Percentiles rank a stretch among this genome's conserved stretches.
phyloP scores from a whole-genome alignment of 306 rosid genomes.

The Cucurbita maxima region DNA sequence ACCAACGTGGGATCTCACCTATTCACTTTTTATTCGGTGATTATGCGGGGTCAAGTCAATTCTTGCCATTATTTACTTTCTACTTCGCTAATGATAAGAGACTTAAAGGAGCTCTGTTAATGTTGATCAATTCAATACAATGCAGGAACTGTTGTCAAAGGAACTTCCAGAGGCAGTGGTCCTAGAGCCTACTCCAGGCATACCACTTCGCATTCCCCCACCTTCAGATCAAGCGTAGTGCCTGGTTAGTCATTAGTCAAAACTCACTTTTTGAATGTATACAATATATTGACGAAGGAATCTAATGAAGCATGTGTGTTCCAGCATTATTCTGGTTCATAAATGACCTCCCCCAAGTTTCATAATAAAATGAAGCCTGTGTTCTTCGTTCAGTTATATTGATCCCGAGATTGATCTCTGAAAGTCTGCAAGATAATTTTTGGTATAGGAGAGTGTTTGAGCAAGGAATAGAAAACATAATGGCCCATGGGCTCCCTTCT shows the following conservation, averaged over 20 bases:
- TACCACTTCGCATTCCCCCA: conserved; percentile 38
- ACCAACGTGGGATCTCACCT: too few relatives aligned
- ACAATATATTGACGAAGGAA: not conserved
- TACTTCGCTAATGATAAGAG: not conserved
- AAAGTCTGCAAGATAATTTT: not conserved
- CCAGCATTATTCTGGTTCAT: not conserved
- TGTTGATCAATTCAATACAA: conserved; percentile 10
- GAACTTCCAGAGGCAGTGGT: conserved; percentile 51
- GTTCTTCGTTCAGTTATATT: not conserved
- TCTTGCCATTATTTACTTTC: not conserved
- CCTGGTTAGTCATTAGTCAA: not conserved
- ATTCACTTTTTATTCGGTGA: not conserved
- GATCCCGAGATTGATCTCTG: not conserved
- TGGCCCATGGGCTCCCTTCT: not conserved
- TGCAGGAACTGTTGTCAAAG: conserved; percentile 67
- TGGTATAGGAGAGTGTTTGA: not conserved
- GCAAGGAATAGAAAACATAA: not conserved
- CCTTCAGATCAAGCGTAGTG: conserved; percentile 10
- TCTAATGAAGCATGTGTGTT: not conserved
- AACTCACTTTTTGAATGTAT: not conserved
- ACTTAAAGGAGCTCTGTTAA: not conserved
- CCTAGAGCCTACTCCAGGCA: conserved; percentile 53
- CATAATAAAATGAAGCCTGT: not conserved
- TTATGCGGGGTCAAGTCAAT: not conserved
- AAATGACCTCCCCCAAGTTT: not conserved